A percentile compares a stretch with the other conserved stretches of the same genome.
Conservation (phyloP, 2,329 filamentous ascomycete genomes). For the Cladosporium phlei region DNA sequence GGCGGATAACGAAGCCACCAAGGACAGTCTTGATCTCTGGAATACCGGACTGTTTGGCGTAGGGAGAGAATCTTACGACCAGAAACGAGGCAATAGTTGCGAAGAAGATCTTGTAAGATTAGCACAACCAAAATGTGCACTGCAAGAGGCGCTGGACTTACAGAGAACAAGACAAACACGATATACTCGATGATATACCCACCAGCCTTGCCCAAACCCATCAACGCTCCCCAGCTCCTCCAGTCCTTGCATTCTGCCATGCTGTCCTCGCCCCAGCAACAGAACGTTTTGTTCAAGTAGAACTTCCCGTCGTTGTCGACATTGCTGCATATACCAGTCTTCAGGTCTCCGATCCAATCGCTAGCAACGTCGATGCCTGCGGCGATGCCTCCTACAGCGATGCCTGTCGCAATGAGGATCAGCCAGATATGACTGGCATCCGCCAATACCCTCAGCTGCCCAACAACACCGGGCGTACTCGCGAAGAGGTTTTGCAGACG, state of each 20-base stretch:
- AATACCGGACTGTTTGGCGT: conserved; percentile 92
- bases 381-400: conserved; percentile 77
- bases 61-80: conserved; percentile 76
- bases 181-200: conserved; percentile 82
- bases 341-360: conserved; percentile 90
- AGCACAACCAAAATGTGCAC: conserved; percentile 26
- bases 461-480: conserved; percentile 64
- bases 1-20: conserved; percentile 85
- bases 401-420: conserved; percentile 76
- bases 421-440: conserved; percentile 92
- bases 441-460: conserved; percentile 65
- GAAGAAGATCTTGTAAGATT: conserved; percentile 59
- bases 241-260: conserved; percentile 79
- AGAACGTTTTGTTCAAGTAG: conserved; percentile 87
- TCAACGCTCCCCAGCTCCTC: conserved; percentile 74
- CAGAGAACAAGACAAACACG: conserved; percentile 79
- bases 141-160: conserved; percentile 40
- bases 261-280: conserved; percentile 84
- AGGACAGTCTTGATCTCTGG: conserved; percentile 96
- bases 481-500: conserved; percentile 72
- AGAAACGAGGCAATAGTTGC: conserved; percentile 72
- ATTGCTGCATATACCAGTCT: conserved; percentile 79
- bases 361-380: conserved; percentile 85
- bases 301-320: conserved; percentile 69
- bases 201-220: conserved; percentile 62